These are phyloP conservation scores for Botryobasidium botryosum DNA, from an alignment of 768 basidiomycete species.

Conservation along the genomic window DNA sequence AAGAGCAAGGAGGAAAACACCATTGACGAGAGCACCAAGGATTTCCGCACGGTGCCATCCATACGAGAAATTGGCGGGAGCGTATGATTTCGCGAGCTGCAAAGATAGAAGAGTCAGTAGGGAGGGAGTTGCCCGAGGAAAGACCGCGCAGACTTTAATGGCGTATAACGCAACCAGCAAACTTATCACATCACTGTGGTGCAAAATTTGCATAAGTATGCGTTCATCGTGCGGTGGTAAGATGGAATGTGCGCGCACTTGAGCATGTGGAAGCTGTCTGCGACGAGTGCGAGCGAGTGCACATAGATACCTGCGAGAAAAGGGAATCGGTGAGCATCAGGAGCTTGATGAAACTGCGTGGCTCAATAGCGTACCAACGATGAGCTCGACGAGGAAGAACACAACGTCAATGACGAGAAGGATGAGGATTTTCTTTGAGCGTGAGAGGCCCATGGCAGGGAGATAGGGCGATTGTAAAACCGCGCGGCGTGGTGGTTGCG, in stretches of 20 bases:
- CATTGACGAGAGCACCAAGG: constrained; percentile 86
- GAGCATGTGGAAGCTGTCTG: constrained; percentile 98
- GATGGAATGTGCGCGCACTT: constrained; percentile 38
- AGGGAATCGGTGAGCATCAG: constrained; percentile 1
- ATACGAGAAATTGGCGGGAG: constrained; percentile 70
- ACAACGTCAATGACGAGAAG: constrained; percentile 69
- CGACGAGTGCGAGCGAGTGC: constrained; percentile 85
- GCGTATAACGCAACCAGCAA: constrained; percentile 90
- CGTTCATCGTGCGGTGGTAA: constrained; percentile 4
- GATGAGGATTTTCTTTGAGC: constrained; percentile 54
- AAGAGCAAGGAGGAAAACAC: constrained; percentile 88
- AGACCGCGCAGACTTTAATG: constrained; percentile 41
- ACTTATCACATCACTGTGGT: constrained; percentile 86
- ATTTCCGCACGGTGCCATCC: constrained; percentile 99
- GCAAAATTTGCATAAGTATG: constrained; percentile 9
- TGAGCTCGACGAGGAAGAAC: constrained; percentile 78
- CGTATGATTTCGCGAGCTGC: constrained; percentile 46
- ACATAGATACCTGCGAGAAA: too few species aligned
- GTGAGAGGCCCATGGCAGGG: constrained; percentile 38
- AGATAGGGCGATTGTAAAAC: too few species aligned
- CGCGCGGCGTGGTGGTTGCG: too few species aligned
- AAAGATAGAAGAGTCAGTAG: constrained; percentile 6
- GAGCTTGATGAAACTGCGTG: neutral
- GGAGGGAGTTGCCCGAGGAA: constrained; percentile 7
- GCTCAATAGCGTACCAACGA: constrained; percentile 6